Conservation (phyloP, 352 stramenopile species). For the Phytophthora litchii region DNA sequence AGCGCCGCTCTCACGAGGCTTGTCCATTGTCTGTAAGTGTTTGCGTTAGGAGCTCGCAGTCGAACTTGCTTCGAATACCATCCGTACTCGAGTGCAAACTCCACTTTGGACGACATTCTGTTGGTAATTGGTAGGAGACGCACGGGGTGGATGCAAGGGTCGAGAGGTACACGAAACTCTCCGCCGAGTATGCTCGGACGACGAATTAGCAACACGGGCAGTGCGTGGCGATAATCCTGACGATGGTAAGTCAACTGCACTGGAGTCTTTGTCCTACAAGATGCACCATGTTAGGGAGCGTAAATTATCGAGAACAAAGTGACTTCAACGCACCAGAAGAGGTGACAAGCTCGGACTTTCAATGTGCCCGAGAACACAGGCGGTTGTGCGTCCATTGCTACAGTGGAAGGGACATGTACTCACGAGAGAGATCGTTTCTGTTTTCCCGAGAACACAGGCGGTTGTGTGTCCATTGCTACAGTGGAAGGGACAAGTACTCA, state of each 20-base stretch:
- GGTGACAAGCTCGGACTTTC: slow-evolving; percentile 30
- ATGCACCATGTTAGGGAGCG: slow-evolving; percentile 3
- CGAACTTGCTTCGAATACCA: slow-evolving; percentile 34
- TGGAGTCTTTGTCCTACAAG: slow-evolving; percentile 34
- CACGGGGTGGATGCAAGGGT: slow-evolving; percentile 41
- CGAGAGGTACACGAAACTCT: slow-evolving; percentile 36
- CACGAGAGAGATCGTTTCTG: slow-evolving; percentile 8
- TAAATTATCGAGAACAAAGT: slow-evolving; percentile 1
- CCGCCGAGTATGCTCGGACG: slow-evolving; percentile 25
- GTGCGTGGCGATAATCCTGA: slow-evolving; percentile 33
- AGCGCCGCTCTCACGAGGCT: slow-evolving; percentile 28
- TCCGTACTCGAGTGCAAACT: slow-evolving; percentile 39
- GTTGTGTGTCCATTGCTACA: slow-evolving; percentile 28
- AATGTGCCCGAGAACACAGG: slow-evolving; percentile 36
- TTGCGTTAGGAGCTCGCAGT: slow-evolving; percentile 31
- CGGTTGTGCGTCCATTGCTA: slow-evolving; percentile 30
- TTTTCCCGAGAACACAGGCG: slow-evolving; percentile 31
- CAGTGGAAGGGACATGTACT: slow-evolving; percentile 4
- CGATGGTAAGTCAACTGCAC: slow-evolving; percentile 36
- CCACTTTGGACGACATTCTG: slow-evolving; percentile 26
- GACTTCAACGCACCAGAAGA: slow-evolving; percentile 31
- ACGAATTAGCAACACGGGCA: slow-evolving; percentile 37
- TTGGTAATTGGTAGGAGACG: slow-evolving; percentile 21
- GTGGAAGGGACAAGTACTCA: slow-evolving; percentile 5
- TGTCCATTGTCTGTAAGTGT: slow-evolving; percentile 31